These are phyloP conservation scores for Tagetes erecta DNA, from an alignment of 129 eudicot species.

Conservation along the genomic window DNA sequence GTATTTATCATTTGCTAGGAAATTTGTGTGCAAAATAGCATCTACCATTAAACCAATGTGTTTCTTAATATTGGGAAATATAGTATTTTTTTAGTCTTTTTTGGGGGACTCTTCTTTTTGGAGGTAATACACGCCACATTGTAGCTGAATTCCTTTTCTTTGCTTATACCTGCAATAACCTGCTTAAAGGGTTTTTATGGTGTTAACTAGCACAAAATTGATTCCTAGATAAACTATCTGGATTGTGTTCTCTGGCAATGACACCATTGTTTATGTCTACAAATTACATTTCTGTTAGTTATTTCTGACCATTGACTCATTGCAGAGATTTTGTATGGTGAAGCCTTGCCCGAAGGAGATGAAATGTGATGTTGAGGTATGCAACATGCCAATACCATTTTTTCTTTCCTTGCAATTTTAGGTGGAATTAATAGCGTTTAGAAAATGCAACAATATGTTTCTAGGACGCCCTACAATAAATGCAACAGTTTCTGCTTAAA, in stretches of 20 bases:
- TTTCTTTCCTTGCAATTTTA: background rate
- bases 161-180: too few relatives aligned
- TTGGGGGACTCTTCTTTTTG: background rate
- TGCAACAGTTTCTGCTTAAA: slow-evolving; percentile 1
- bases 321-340: slow-evolving; percentile 95
- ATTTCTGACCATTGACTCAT: slow-evolving; percentile 34
- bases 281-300: slow-evolving; percentile 4
- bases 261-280: slow-evolving; percentile 2
- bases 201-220: background rate
- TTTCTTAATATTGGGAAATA: too few relatives aligned
- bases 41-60: too few relatives aligned
- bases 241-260: slow-evolving; percentile 9
- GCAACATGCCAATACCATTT: slow-evolving; percentile 1
- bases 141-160: too few relatives aligned
- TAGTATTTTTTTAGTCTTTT: background rate
- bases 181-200: too few relatives aligned
- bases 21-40: background rate
- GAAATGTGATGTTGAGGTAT: slow-evolving; percentile 99
- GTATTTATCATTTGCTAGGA: background rate
- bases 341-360: slow-evolving; percentile 98
- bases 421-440: background rate
- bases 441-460: background rate
- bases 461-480: background rate
- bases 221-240: background rate
- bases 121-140: background rate